Evolutionary conservation across 2,329 filamentous ascomycete genomes (phyloP), one percentile per base, ranked within the genome.

Genomic region (Neofusicoccum laricinum): DNA sequence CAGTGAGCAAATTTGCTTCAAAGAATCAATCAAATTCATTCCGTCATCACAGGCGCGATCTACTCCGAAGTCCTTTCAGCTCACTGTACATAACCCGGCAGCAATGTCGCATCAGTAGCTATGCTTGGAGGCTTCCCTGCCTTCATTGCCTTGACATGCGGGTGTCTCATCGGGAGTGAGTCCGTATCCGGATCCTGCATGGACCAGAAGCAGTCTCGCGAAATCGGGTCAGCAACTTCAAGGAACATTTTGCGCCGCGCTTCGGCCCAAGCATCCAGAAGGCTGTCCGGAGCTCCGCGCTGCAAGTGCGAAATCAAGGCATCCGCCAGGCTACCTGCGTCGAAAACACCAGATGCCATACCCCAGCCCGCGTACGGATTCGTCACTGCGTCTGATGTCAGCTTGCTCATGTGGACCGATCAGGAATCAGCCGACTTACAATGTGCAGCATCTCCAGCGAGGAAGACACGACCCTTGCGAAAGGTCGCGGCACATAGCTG

Each of bases 391-490:
- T 66, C 64, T 10, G 1, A 19, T 19, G 30, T 59, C 41, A 59
- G 55, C 41, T 15, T 14, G 4, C 8, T 6, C 53, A n/a, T n/a
- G 30, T 5, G 21, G 19, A 17, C 2, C 2, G 19, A 36, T 30
- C 30, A 7, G 41, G 40, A 5, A 11, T 7, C 15, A 15, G 50
- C 8, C 21, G 4, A 69, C 71, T 61, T 63, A 72, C 72, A 67
- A 63, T 80, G 78, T 10, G 77, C 77, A 6, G 77, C 77, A 67
- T 79, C 78, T 3, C 77, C 77, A n/a, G 73, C 69, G 2, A 80
- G 63, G 2, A 76, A 67, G 2, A 77, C 73, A 3, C 74, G 68
- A 0, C 73, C 74, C n/a, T 69, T 68, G 53, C 69, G 72, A 32
- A 79, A 71, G 4, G 67, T 70, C 1, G 70, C 63, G 2, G 72